Evolutionary conservation across 805 yeast species (phyloP), one percentile per base, ranked within the genome.

Genomic region (Kurtzmaniella fragi): DNA sequence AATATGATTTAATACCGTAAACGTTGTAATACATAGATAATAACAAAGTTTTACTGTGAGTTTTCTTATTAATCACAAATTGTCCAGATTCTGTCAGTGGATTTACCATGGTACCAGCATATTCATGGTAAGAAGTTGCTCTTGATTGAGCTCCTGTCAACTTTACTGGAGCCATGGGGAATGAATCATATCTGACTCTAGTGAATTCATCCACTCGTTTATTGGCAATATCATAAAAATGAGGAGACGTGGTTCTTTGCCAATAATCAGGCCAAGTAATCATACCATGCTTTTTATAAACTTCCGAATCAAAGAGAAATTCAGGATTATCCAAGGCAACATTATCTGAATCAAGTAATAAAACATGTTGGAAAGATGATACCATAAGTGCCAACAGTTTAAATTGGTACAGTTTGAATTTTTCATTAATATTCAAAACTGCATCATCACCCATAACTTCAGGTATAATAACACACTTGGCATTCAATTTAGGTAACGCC

Each of bases 331-430:
- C 51, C 25, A 71, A 64, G 2, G 75, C 65, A 34, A 71, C 56
- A 39, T 68, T 67, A 48, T 74, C 80, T 8, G 77, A 67, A 47
- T 74, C 80, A 30, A 74, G 48, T 31, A 70, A 56, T 10, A 74
- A 51, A 20, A 62, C 64, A 35, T 71, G 65, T 42, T 71, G 71
- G 46, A 74, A 74, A 2, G 70, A 61, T 10, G 77, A 69, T 2
- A 67, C 61, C 38, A 73, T 47, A 23, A 74, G 46, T n/a, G 76
- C 77, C 28, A 74, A 52, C 1, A 63, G 56, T 42, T 70, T 70
- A 40, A 57, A 47, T 41, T 65, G 73, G 42, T 66, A 70, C 6
- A 69, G 70, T 38, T 51, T 35, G 49, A 48, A 23, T 40, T 50
- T 16, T 32, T 54, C 46, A 37, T 49, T 47, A 3, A 46, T 35